phyloP scores from a whole-genome alignment of 208 protist genomes.

The Wallacemonas sp. region DNA sequence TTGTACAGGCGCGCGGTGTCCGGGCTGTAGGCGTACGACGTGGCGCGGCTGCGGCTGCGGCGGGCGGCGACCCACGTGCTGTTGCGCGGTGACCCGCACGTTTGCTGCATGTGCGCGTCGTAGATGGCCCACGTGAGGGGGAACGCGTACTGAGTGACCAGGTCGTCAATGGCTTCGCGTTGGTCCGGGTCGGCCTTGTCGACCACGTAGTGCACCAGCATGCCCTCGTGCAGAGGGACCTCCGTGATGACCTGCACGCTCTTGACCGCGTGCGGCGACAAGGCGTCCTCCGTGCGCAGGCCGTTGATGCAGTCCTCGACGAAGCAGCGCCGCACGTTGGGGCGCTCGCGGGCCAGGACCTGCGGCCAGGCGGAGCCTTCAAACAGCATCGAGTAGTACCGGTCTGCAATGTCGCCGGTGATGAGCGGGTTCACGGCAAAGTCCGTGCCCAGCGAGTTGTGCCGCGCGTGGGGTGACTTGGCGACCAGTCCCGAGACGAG shows the following conservation, averaged over 20 bases:
- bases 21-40: constrained; percentile 14
- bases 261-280: background rate
- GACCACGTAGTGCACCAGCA: constrained; percentile 25
- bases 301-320: constrained; percentile 17
- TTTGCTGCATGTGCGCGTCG: constrained; percentile 9
- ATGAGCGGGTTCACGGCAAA: constrained; percentile 3
- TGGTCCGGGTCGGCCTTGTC: background rate
- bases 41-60: constrained; percentile 10
- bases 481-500: background rate
- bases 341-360: background rate
- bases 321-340: constrained; percentile 13
- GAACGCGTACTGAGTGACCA: constrained; percentile 22
- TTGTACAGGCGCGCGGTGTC: constrained; percentile 4
- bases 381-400: constrained; percentile 19
- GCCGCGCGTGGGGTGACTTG: background rate
- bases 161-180: constrained; percentile 17
- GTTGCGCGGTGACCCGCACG: constrained; percentile 7
- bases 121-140: constrained; percentile 17
- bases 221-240: constrained; percentile 17
- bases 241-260: constrained; percentile 17
- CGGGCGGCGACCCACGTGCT: constrained; percentile 9
- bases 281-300: background rate
- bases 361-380: constrained; percentile 14
- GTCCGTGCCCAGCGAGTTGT: background rate
- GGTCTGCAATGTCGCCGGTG: constrained; percentile 9